Percentiles rank a stretch among this genome's conserved stretches.
Evolutionary conservation across 2,329 filamentous ascomycete genomes (phyloP).

Genomic region (Kalaharituber pfeilii): DNA sequence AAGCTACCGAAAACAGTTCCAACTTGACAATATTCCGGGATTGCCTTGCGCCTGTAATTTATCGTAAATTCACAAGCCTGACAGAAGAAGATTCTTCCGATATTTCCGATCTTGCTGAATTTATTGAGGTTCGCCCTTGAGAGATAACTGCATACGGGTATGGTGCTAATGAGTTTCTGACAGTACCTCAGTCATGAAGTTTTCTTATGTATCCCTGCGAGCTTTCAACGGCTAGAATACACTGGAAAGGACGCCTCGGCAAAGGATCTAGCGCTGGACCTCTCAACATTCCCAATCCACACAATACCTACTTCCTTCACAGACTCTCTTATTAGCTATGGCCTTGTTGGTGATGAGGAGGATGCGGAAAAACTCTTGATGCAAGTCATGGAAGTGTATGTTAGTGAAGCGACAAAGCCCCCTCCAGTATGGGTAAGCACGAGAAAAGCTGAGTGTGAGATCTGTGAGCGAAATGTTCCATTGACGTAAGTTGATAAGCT

Average conservation of each 20-base stretch:
- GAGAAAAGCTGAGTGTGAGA: conserved; percentile 47
- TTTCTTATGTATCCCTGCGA: conserved; percentile 45
- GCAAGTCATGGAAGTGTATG: conserved; percentile 39
- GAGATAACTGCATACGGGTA: no score
- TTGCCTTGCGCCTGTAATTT: conserved; percentile 50
- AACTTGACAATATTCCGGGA: conserved; percentile 59
- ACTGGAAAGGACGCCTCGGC: conserved; percentile 33
- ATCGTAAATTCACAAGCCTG: conserved; percentile 29
- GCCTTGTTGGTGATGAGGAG: conserved; percentile 35
- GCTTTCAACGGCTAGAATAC: conserved; percentile 46
- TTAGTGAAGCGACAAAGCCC: conserved; percentile 38
- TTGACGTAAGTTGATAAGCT: no score
- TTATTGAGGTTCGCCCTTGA: conserved; percentile 47
- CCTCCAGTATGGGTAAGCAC: conserved; percentile 48
- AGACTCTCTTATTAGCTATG: conserved; percentile 53
- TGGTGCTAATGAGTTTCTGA: no score
- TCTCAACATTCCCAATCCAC: conserved; percentile 32
- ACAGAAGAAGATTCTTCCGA: conserved; percentile 32
- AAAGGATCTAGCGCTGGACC: conserved; percentile 40
- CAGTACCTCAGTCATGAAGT: conserved; percentile 50
- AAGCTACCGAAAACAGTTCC: no score
- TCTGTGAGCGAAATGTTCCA: conserved; percentile 48
- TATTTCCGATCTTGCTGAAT: conserved; percentile 49
- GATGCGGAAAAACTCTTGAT: conserved; percentile 16
- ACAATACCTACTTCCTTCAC: conserved; percentile 41